These are phyloP conservation scores for Scedosporium boydii DNA, from an alignment of 2,329 filamentous ascomycete genomes.

Conservation along the genomic window DNA sequence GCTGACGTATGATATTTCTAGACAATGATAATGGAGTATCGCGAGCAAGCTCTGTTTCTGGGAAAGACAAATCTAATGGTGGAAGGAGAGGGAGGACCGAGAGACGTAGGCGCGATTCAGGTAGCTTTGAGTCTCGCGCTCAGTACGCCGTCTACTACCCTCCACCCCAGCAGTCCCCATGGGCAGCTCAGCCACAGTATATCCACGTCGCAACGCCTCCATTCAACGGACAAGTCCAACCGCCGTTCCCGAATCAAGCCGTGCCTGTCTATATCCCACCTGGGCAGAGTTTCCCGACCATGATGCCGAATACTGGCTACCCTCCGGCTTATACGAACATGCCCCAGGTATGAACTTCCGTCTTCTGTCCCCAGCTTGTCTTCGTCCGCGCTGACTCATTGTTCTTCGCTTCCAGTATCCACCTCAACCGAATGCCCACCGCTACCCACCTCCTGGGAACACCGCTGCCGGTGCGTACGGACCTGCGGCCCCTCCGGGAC, in stretches of 20 bases:
- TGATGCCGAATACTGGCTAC: constrained; percentile 31
- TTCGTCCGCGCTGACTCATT: constrained; percentile 8
- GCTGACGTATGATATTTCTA: not conserved
- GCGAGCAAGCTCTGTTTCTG: constrained; percentile 76
- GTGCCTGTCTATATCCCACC: constrained; percentile 35
- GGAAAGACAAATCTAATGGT: constrained; percentile 64
- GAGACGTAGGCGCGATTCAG: constrained; percentile 54
- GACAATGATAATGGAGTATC: constrained; percentile 57
- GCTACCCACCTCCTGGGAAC: constrained; percentile 22
- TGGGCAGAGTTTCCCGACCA: constrained; percentile 30
- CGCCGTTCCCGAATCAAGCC: constrained; percentile 36
- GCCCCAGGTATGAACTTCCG: constrained; percentile 30
- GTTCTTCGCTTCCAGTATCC: constrained; percentile 18
- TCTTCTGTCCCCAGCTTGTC: constrained; percentile 3
- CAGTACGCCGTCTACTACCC: constrained; percentile 63
- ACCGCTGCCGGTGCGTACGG: constrained; percentile 25
- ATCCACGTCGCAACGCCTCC: constrained; percentile 20
- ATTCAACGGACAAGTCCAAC: constrained; percentile 29
- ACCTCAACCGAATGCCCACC: constrained; percentile 20
- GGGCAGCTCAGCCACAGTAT: constrained; percentile 43
- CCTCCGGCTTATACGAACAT: constrained; percentile 33
- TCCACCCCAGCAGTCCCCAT: constrained; percentile 42
- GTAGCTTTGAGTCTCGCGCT: constrained; percentile 55
- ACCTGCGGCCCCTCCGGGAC: constrained; percentile 17
- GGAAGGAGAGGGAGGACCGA: constrained; percentile 60